phyloP scores from a whole-genome alignment of 805 yeast genomes.

The Wickerhamomyces canadensis region DNA sequence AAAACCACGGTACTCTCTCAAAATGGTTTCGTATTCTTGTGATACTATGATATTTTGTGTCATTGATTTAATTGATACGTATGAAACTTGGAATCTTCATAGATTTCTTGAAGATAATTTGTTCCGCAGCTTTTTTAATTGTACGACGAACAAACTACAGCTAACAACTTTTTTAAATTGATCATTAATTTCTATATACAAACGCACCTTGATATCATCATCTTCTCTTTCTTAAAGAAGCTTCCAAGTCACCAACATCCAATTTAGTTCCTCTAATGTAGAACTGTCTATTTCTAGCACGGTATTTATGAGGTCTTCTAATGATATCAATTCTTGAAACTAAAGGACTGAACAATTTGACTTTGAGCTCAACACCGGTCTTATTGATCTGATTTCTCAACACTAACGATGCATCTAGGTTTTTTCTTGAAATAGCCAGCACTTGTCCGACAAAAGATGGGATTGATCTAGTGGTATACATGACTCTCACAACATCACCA shows the following conservation, averaged over 20 bases:
- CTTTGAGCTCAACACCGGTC: conserved; percentile 79
- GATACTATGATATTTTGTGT: too few species aligned
- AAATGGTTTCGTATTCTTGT: conserved; percentile 2
- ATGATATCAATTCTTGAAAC: conserved; percentile 73
- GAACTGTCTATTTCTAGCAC: conserved; percentile 80
- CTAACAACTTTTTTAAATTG: too few species aligned
- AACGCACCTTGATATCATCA: too few species aligned
- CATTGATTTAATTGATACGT: too few species aligned
- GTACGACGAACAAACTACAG: too few species aligned
- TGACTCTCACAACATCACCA: conserved; percentile 78
- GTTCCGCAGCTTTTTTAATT: too few species aligned
- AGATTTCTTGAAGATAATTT: too few species aligned
- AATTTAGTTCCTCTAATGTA: conserved; percentile 76
- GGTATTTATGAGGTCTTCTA: conserved; percentile 66
- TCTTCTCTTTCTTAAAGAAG: conserved; percentile 28
- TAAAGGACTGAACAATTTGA: conserved; percentile 77
- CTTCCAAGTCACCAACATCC: conserved; percentile 70
- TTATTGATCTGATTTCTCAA: conserved; percentile 78
- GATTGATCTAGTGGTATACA: conserved; percentile 50
- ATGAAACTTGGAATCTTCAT: too few species aligned
- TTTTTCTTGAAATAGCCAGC: conserved; percentile 67
- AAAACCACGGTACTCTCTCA: conserved; percentile 6
- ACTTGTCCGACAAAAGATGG: conserved; percentile 74
- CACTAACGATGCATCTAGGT: conserved; percentile 68
- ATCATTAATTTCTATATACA: background rate